Base-by-base conservation (phyloP, 2,329 filamentous ascomycete genomes). In the Boeremia lycopersici region DNA sequence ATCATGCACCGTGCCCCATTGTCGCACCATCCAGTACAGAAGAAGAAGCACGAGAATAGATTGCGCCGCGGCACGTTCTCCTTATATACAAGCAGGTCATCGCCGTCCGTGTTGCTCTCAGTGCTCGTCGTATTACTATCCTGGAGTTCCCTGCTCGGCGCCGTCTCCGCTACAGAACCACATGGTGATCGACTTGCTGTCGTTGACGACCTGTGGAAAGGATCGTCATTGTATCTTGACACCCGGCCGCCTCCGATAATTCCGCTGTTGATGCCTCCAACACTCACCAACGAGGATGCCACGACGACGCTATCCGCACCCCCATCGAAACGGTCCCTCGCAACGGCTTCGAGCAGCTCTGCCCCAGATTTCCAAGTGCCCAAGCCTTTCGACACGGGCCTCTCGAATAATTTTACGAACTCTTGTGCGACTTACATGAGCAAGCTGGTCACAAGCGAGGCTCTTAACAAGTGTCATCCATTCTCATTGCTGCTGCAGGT, bases 401-500 rank as follows among this genome's bases (percentile, higher is more conserved):
- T 82, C 17, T 78, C 78, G 15, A 81, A 78, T 69, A 84, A 83
- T 67, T 82, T 82, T 69, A 83, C 81, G 9, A 71, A 71, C 30
- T 77, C 78, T 5, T 93, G 89, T 68, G 84, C 86, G 3, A 71
- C 71, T 5, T 93, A 93, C 75, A 87, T 96, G 73, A 79, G 84
- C 46, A 74, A 73, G 2, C 86, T 96, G 65, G 81, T 95, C 45
- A 77, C 76, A 41, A 84, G 90, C 69, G 70, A 81, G 6, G 86
- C 84, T 3, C 91, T 95, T 64, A 83, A 85, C 63, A 74, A 82
- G 46, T 98, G 93, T 77, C 86, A 93, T 62, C 91, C 93, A 0
- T 81, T 97, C 53, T 96, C 93, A 1, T 81, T 96, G 65, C 84
- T 98, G 61, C 80, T 98, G 9, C 86, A 90, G 79, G 89, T 90